Percentiles rank a stretch among this genome's conserved stretches.
Conservation (phyloP, 495 filamentous ascomycete species). For the Penicillium lagena region DNA sequence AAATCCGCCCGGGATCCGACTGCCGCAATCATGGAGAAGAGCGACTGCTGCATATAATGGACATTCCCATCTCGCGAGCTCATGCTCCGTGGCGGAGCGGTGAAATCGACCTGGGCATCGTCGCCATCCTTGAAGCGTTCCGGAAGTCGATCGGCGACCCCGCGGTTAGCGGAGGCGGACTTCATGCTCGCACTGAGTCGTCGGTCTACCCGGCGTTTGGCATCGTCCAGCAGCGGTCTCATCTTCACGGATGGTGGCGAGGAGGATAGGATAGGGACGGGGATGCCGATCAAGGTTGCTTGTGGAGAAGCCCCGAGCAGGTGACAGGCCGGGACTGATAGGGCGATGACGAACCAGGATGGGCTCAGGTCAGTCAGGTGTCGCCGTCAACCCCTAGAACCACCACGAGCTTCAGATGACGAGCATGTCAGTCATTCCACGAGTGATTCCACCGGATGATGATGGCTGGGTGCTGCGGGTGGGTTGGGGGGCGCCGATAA, state of each 20-base stretch:
- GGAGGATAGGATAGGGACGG: constrained; percentile 5
- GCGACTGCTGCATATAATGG: constrained; percentile 83
- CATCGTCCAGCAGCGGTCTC: constrained; percentile 26
- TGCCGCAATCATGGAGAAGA: constrained; percentile 92
- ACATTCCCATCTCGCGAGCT: constrained; percentile 34
- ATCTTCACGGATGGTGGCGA: constrained; percentile 11
- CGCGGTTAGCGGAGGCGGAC: constrained; percentile 34
- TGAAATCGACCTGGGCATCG: constrained; percentile 68
- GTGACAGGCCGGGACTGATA: constrained; percentile 19
- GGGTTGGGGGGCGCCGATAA: too few relatives aligned
- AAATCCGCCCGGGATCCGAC: constrained; percentile 77
- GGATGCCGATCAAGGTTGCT: background rate
- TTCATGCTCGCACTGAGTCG: constrained; percentile 29
- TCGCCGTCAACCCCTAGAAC: too few relatives aligned
- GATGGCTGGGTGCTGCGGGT: too few relatives aligned
- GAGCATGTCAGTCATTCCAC: too few relatives aligned
- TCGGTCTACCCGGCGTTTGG: constrained; percentile 24
- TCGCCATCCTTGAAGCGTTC: constrained; percentile 70
- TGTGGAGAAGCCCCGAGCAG: constrained; percentile 11
- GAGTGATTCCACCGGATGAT: too few relatives aligned
- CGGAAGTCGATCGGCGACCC: constrained; percentile 64
- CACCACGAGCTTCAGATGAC: constrained; percentile 1
- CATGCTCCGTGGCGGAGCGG: constrained; percentile 43
- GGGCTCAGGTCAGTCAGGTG: constrained; percentile 12
- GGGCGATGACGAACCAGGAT: constrained; percentile 9